A percentile compares a stretch with the other conserved stretches of the same genome.
These are phyloP conservation scores for Aotearoamyces nothofagi DNA, from an alignment of 2,329 filamentous ascomycete genomes.

Conservation along the genomic window DNA sequence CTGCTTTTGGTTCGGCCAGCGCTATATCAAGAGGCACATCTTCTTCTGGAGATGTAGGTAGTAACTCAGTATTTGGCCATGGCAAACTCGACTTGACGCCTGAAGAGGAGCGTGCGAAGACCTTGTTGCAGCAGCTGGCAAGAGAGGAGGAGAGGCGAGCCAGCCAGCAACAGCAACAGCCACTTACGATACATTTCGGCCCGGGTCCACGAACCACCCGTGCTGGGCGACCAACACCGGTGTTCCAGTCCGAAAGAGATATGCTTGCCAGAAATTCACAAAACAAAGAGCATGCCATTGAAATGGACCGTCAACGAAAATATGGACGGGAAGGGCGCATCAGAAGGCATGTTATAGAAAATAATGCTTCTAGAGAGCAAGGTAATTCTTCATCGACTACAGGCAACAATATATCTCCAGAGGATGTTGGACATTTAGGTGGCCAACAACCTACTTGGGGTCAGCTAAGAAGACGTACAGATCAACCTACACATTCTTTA, in stretches of 20 bases:
- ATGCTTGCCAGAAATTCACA: background rate
- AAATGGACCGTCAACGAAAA: no score
- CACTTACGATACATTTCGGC: constrained; percentile 8
- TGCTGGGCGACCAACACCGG: constrained; percentile 8
- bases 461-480: background rate
- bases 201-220: constrained; percentile 14
- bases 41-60: background rate
- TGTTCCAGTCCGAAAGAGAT: background rate
- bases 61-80: constrained; percentile 4
- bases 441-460: constrained; percentile 5
- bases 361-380: background rate
- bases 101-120: constrained; percentile 14
- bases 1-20: constrained; percentile 1
- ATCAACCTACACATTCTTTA: background rate
- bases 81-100: constrained; percentile 9
- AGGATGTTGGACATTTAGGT: background rate
- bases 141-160: no score
- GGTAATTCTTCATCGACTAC: background rate
- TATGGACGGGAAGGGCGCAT: background rate
- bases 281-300: background rate
- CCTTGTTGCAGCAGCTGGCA: constrained; percentile 8
- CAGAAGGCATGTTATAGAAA: background rate
- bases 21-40: background rate
- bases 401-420: background rate
- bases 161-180: constrained; percentile 6